Conservation (phyloP, 1,284 basidiomycete species). For the Microbotryum intermedium region DNA sequence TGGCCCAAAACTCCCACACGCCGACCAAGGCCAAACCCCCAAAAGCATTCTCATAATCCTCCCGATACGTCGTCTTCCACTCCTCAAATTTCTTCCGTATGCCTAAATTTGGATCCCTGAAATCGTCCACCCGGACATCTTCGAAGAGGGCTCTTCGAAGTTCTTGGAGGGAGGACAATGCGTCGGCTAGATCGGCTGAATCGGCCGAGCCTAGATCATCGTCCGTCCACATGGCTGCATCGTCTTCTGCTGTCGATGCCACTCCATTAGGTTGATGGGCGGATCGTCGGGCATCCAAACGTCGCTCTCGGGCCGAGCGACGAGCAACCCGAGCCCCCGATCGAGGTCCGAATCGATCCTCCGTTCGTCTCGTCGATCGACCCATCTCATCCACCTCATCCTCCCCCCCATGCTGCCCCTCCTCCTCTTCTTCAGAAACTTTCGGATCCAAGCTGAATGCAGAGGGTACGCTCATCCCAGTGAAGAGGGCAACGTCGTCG, state of each 20-base stretch:
- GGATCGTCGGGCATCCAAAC: conserved; percentile 37
- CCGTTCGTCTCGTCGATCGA: conserved; percentile 24
- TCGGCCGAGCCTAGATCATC: conserved; percentile 59
- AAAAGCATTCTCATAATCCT: conserved; percentile 80
- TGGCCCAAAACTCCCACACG: conserved; percentile 92
- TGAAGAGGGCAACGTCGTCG: conserved; percentile 69
- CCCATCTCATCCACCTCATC: conserved; percentile 58
- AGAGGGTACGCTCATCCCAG: conserved; percentile 46
- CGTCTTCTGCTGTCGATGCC: conserved; percentile 41
- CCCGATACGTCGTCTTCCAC: conserved; percentile 67
- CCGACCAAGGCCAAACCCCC: conserved; percentile 79
- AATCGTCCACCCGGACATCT: conserved; percentile 81
- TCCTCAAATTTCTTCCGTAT: conserved; percentile 61
- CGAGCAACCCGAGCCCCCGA: conserved; percentile 34
- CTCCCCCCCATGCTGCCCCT: conserved; percentile 35
- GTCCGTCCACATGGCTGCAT: conserved; percentile 82
- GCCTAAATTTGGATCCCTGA: conserved; percentile 68
- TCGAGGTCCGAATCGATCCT: conserved; percentile 17
- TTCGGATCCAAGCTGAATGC: background rate
- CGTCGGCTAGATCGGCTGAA: conserved; percentile 58
- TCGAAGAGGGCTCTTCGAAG: conserved; percentile 53
- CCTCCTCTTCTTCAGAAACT: too few relatives aligned
- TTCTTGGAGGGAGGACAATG: conserved; percentile 51
- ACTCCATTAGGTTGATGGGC: conserved; percentile 40
- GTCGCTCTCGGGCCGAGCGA: conserved; percentile 50